Base-by-base conservation (phyloP, 306 rosid genomes). In the Dalbergia cochinchinensis region DNA sequence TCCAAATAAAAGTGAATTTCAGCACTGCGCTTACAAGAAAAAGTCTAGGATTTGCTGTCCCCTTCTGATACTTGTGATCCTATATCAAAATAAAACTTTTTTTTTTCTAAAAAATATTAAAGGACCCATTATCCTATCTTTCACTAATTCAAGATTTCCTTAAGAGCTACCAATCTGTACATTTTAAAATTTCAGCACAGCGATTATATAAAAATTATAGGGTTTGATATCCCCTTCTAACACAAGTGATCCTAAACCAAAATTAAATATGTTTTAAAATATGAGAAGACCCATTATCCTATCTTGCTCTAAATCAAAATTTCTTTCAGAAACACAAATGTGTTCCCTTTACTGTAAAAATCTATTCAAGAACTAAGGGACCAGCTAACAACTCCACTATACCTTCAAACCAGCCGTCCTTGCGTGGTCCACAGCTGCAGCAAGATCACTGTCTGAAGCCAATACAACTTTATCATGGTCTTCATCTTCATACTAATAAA, bases 381-480 rank as follows among this genome's bases (percentile, higher is more conserved):
- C 45, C 19, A 45, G 54, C 34, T 71, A 67, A 77, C 19, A 77
- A 45, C 78, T 59, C 35, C 66, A 76, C 45, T 63, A 73, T 93
- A 96, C 99, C 99, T 96, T 96, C 94, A 92, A 89, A 70, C 94
- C 98, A 75, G 92, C 85, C 19, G 82, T 82, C 89, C 86, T 93
- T 67, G 99, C 99, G 57, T 96, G 99, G 70, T 93, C 98, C 77
- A 96, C 94, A 34, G 99, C 99, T 20, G 94, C 91, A 58, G 88
- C 85, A 76, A 96, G 99, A 87, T 96, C 99, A 61, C 83, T 75
- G 78, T 96, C 99, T 61, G 98, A 89, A 83, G 96, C 91, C 82
- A 96, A 86, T 11, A 96, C 83, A 78, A 96, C 98, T 86, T 96
- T 96, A 73, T 96, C 99, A 18, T 75, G 93, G 85, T 96, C 99